Evolutionary conservation across 352 stramenopile genomes (phyloP), one percentile per base, ranked within the genome.

Genomic region (Phytophthora foliorum): DNA sequence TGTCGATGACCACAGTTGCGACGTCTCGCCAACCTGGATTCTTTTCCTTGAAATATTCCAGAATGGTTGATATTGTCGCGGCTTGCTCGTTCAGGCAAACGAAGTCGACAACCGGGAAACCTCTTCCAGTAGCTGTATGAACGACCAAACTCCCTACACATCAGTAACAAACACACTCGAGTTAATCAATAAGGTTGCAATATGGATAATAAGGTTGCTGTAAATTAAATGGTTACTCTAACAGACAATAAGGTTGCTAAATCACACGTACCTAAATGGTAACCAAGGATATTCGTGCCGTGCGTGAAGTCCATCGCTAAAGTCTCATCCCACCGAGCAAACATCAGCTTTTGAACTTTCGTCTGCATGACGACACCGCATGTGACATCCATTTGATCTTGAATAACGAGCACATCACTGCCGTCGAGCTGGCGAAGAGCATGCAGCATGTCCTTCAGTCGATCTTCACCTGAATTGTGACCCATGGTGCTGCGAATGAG

Each of bases 251-350:
- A 6, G n/a, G n/a, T n/a, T n/a, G n/a, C n/a, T n/a, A n/a, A n/a
- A n/a, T n/a, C 25, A 22, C 24, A 42, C 65, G 21, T 25, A 68
- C 57, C 57, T 11, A 68, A 56, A 16, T 57, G 45, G 32, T 64
- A 73, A 0, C 58, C 65, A 2, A 68, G 21, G 4, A 72, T 75
- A 32, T 75, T 78, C 0, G 60, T 69, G 3, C 2, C 51, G 4
- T 69, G 64, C 13, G 64, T 78, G 42, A 58, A 75, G 42, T 78
- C 65, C 60, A 75, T 72, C 1, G 46, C 32, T 4, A 77, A 13
- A 2, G 21, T 63, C 13, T 70, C 39, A 1, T 57, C 63, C 63
- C 48, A 74, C 2, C 38, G 21, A 34, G 58, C 41, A 19, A 69
- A 72, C 21, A 38, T 57, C 17, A 60, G 14, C 45, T 72, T 72